Base-by-base conservation (phyloP, 2,329 filamentous ascomycete genomes). In the Calonectria honghensis region DNA sequence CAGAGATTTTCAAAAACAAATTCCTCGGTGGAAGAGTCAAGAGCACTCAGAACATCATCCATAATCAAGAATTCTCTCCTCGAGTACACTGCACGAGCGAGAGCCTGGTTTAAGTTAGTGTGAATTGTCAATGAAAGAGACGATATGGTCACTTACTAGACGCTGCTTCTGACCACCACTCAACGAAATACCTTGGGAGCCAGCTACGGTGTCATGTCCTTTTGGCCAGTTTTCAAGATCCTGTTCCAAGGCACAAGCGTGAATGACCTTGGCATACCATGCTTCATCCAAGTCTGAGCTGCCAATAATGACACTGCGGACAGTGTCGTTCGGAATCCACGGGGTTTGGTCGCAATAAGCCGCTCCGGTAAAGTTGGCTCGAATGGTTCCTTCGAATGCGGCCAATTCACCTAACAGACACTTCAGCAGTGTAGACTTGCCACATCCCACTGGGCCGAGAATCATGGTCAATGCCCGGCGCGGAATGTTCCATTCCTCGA, bases 71-170 rank as follows among this genome's bases (percentile, higher is more conserved):
- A 79, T 1, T 84, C 77, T 9, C 79, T 81, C 11, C 82, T 76
- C 1, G 85, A 82, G 72, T 88, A 90, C 0, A 90, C 79, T 1
- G 88, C 88, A 20, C 89, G 83, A 4, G 89, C 88, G 1, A 90
- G 79, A 3, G 86, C 84, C 81, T 87, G 3, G 16, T 2, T 31
- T 3, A 29, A 1, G 37, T 68, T 32, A 70, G 67, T 14, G 52
- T 41, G 20, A 50, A n/a, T 29, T 6, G 20, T 18, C 9, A 13
- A 27, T 39, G 14, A 3, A 9, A 10, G 2, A 29, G 24, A 10
- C 29, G 29, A 20, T 39, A 35, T 27, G 9, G 35, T 39, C 35
- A 81, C 83, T 72, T 79, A 87, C 85, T 32, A 87, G 79, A 50
- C 86, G 81, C 35, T 87, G 85, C 51, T 82, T 86, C 69, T 89